Evolutionary conservation across 495 filamentous ascomycete genomes (phyloP), one percentile per base, ranked within the genome.

Genomic region (Xylaria palmicola): DNA sequence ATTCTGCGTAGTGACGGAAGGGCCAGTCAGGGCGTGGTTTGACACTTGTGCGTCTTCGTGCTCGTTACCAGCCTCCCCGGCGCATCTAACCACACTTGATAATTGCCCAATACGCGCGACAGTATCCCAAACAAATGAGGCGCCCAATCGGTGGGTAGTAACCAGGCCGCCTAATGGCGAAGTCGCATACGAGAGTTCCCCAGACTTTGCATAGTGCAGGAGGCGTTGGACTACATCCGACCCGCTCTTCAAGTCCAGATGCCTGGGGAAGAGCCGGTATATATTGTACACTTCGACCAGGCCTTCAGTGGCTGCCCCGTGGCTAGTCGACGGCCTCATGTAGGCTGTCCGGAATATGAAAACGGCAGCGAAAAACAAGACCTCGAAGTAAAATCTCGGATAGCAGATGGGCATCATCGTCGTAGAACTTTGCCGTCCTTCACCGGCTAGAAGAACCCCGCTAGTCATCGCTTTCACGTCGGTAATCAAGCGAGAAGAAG

Each of bases 61-160:
- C 17, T 43, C 36, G 36, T n/a, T 52, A 40, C 29, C 39, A 2
- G 53, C 1, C 15, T 56, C 37, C 7, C 39, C 7, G 6, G 0
- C 2, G 5, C 5, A 10, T 4, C 10, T 44, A 13, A 30, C 37
- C 1, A 20, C 53, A 10, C 26, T 29, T 1, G 12, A 4, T 4
- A 43, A 40, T 24, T 56, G 53, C 12, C n/a, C 37, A 2, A 39
- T 27, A 9, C 26, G 53, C 37, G 6, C 17, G 7, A 44, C 15
- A 0, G 53, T 56, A 27, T 56, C 53, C 53, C 53, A 56, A 27
- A 56, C 27, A 6, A 56, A 43, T 19, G 53, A 44, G n/a, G 53
- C 53, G 15, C 53, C 53, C 4, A 56, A 26, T 9, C 53, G 39
- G 19, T 56, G 43, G 5, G 27, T 56, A 1, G 24, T 56, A 9